phyloP scores from a whole-genome alignment of 2,329 filamentous ascomycete genomes.

The Neonectria sp. region DNA sequence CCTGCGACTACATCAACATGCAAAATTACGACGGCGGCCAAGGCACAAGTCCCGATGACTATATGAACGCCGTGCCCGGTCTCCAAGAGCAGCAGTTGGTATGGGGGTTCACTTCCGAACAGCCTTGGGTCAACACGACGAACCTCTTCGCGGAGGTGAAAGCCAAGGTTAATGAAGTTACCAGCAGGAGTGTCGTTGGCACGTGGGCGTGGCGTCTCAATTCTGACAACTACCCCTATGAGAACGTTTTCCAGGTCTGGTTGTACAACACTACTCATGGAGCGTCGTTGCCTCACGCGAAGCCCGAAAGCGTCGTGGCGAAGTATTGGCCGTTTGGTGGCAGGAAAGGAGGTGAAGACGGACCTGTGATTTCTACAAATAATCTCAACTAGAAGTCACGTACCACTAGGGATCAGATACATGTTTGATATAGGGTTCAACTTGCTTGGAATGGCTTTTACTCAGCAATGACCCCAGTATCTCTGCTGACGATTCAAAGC shows the following conservation, averaged over 20 bases:
- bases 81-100: slow-evolving; percentile 2
- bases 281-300: not conserved
- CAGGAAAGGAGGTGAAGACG: not conserved
- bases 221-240: slow-evolving; percentile 15
- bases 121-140: not conserved
- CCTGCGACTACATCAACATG: too few species aligned
- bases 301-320: not conserved
- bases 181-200: not conserved
- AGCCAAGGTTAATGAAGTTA: not conserved
- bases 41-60: not conserved
- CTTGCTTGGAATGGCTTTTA: too few species aligned
- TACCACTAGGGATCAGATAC: too few species aligned
- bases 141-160: not conserved
- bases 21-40: too few species aligned
- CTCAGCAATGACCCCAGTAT: too few species aligned
- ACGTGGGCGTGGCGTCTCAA: slow-evolving; percentile 17
- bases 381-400: not conserved
- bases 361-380: not conserved
- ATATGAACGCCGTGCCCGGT: not conserved
- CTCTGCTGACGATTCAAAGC: too few species aligned
- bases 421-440: too few species aligned
- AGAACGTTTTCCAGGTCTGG: slow-evolving; percentile 26
- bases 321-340: slow-evolving; percentile 1
- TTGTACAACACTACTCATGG: slow-evolving; percentile 14
- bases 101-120: slow-evolving; percentile 20